phyloP scores from a whole-genome alignment of 345 rosid species.

The Syzygium jambos region DNA sequence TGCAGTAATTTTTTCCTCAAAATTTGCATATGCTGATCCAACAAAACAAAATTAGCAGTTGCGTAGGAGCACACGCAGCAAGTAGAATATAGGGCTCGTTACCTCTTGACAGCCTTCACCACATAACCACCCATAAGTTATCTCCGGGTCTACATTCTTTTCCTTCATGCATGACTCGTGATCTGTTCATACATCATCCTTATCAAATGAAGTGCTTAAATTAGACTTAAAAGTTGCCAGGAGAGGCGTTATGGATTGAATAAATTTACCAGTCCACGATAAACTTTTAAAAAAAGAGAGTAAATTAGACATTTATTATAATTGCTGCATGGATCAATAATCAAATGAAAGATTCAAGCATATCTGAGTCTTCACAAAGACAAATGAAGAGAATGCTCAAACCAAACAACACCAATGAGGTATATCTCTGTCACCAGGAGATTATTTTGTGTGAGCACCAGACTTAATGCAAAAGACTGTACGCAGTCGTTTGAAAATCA shows the following conservation, averaged over 20 bases:
- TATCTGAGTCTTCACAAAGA: not conserved
- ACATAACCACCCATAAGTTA: conserved; percentile 60
- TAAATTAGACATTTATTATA: not conserved
- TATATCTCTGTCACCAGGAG: not conserved
- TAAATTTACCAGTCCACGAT: not conserved
- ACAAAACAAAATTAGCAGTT: not conserved
- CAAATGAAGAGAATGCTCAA: not conserved
- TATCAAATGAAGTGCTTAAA: not conserved
- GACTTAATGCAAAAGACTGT: not conserved
- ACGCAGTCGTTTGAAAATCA: not conserved
- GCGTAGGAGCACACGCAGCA: not conserved
- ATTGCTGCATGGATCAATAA: not conserved
- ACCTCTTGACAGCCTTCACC: conserved; percentile 71
- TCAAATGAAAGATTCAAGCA: not conserved
- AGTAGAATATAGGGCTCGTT: conserved; percentile 4
- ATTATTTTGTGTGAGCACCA: not conserved
- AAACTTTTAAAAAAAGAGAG: not conserved
- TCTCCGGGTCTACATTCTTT: conserved; percentile 20
- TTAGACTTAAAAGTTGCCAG: not conserved
- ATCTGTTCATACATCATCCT: conserved; percentile 27
- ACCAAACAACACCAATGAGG: not conserved
- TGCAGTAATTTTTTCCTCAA: not conserved
- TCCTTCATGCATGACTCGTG: conserved; percentile 55
- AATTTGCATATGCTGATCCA: not conserved
- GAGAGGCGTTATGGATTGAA: not conserved